Evolutionary conservation across 1,284 basidiomycete species (phyloP).

Genomic region (Irpex sp.): DNA sequence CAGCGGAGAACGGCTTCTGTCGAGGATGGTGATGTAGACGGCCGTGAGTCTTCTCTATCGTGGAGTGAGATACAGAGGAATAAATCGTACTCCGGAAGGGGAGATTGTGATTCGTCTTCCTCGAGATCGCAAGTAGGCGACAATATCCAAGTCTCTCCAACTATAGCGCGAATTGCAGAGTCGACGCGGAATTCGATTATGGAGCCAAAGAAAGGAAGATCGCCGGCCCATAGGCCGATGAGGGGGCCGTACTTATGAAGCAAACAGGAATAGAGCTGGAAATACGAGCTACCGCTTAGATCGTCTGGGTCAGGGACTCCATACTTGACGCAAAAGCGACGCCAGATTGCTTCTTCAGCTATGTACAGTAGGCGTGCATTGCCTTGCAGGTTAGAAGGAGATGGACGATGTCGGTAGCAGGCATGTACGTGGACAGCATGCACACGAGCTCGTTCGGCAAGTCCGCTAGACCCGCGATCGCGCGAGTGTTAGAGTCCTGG

Average conservation of each 20-base stretch:
- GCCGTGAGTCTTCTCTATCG: no score
- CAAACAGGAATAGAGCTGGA: conserved; percentile 7
- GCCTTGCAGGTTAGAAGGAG: conserved; percentile 21
- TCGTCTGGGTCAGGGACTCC: background rate
- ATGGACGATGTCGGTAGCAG: conserved; percentile 18
- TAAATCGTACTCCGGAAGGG: background rate
- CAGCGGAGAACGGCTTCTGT: conserved; percentile 1
- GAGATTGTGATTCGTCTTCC: background rate
- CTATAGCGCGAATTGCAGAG: conserved; percentile 3
- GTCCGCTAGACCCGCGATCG: background rate
- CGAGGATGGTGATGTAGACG: background rate
- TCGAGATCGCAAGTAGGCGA: background rate
- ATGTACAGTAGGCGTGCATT: conserved; percentile 13
- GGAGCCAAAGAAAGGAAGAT: conserved; percentile 10
- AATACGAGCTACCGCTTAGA: conserved; percentile 3
- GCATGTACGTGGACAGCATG: conserved; percentile 15
- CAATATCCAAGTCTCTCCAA: conserved; percentile 13
- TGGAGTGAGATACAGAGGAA: conserved; percentile 5
- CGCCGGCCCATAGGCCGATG: conserved; percentile 17
- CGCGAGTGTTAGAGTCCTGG: no score
- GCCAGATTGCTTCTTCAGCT: conserved; percentile 23
- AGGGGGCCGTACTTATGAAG: conserved; percentile 13
- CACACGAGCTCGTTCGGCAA: conserved; percentile 24
- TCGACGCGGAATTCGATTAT: conserved; percentile 15
- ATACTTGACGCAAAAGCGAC: conserved; percentile 8